Evolutionary conservation across 192 early-diverging fungal genomes (phyloP).

Genomic region (Linnemannia zychae): DNA sequence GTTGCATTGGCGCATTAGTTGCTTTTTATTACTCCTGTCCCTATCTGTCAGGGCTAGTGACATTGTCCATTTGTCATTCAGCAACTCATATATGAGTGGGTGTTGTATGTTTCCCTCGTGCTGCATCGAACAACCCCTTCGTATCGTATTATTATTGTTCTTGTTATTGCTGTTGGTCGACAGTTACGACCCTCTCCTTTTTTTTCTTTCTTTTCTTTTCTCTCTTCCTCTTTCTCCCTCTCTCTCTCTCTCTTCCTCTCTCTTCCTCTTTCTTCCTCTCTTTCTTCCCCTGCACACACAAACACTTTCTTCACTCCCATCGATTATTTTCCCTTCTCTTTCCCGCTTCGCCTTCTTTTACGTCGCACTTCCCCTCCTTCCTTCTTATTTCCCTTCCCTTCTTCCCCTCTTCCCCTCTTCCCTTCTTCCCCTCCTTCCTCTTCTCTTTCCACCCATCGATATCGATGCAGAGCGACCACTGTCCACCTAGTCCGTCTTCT

Average conservation of each 20-base stretch:
- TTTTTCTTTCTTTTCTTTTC: background rate
- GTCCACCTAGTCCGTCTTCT: constrained; percentile 1
- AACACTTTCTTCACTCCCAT: background rate
- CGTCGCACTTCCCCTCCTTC: background rate
- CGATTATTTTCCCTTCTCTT: background rate
- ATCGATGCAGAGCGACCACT: constrained; percentile 40
- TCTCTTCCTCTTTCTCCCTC: background rate
- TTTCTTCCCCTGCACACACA: background rate
- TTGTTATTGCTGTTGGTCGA: background rate
- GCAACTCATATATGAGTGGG: background rate
- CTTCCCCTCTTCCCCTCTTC: background rate
- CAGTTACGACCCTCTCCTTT: background rate
- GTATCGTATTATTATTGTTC: background rate
- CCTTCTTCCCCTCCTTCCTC: background rate
- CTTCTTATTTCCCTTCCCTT: background rate
- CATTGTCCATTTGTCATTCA: too few relatives aligned
- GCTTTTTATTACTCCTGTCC: background rate
- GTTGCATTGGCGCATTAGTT: background rate
- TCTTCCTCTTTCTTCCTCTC: background rate
- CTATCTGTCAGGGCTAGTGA: background rate
- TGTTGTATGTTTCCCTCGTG: background rate
- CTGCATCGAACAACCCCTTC: background rate
- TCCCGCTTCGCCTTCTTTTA: background rate
- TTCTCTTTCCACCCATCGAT: background rate
- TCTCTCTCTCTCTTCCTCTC: background rate